phyloP scores from a whole-genome alignment of 139 green algal species.

The Protoeuglena noctilucae region DNA sequence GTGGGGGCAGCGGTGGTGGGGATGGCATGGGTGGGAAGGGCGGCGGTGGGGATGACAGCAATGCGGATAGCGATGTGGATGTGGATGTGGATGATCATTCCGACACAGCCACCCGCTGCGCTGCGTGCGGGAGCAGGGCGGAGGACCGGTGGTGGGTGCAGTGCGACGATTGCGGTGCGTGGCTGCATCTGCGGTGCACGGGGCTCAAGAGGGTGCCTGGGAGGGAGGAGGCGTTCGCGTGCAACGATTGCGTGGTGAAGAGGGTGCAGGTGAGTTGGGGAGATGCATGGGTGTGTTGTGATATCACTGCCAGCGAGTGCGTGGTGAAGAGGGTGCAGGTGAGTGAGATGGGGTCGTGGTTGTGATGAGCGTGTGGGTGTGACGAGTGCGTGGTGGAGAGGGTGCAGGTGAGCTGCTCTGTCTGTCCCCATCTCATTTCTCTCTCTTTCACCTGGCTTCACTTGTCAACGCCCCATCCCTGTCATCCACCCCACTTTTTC shows the following conservation, averaged over 20 bases:
- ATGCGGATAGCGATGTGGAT: too few relatives aligned
- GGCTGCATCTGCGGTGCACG: conserved; percentile 49
- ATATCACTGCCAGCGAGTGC: conserved; percentile 21
- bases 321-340: background rate
- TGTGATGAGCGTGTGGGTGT: conserved; percentile 33
- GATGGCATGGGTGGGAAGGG: too few relatives aligned
- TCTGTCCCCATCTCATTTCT: too few relatives aligned
- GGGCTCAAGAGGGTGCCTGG: conserved; percentile 16
- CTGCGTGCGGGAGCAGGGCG: background rate
- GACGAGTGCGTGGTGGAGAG: background rate
- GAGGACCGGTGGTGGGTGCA: conserved; percentile 51
- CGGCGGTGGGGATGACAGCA: too few relatives aligned
- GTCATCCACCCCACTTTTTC: too few relatives aligned
- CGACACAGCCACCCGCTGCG: too few relatives aligned
- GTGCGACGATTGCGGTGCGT: conserved; percentile 40
- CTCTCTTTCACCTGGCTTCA: too few relatives aligned
- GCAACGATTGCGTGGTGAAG: background rate
- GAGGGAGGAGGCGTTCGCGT: background rate
- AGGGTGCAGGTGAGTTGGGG: background rate
- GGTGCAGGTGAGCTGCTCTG: background rate
- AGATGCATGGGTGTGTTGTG: conserved; percentile 21
- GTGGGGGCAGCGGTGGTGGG: too few relatives aligned
- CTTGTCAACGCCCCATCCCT: background rate
- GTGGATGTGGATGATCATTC: conserved; percentile 1
- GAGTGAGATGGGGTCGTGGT: background rate